phyloP scores from a whole-genome alignment of 169 alveolate genomes.

The Plasmodium cynomolgi region DNA sequence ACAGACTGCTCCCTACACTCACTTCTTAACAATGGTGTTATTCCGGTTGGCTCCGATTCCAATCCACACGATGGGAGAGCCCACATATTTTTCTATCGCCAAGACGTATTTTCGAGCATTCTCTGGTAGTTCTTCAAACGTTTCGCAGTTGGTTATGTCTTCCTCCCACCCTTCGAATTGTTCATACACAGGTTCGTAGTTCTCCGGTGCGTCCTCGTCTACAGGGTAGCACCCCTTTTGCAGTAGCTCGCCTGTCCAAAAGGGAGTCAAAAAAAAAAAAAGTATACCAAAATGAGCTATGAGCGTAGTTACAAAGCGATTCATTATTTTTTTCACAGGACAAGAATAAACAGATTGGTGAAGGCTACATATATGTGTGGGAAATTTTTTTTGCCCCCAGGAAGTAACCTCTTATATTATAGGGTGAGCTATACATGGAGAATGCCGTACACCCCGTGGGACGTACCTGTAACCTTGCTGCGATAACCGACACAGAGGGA shows the following conservation, averaged over 20 bases:
- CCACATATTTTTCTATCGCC: constrained; percentile 85
- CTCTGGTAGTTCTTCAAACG: constrained; percentile 89
- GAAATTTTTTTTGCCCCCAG: background rate
- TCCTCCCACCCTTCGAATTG: constrained; percentile 92
- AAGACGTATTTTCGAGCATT: constrained; percentile 88
- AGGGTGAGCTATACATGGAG: background rate
- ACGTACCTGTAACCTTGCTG: constrained; percentile 78
- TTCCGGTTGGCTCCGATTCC: constrained; percentile 92
- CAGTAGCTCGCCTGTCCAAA: constrained; percentile 74
- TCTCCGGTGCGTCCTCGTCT: constrained; percentile 83
- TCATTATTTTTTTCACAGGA: background rate
- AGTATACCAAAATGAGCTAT: background rate
- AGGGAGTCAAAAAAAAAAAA: background rate
- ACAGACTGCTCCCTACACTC: background rate
- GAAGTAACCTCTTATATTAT: background rate
- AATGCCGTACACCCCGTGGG: background rate
- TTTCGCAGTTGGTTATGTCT: constrained; percentile 84
- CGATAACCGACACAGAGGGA: constrained; percentile 87
- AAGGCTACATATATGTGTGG: background rate
- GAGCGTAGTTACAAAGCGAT: background rate
- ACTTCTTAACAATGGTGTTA: constrained; percentile 78
- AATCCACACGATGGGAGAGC: constrained; percentile 92
- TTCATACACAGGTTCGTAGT: constrained; percentile 90
- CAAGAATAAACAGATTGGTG: background rate
- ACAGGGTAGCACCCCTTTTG: constrained; percentile 89